phyloP scores from a whole-genome alignment of 345 rosid species.

The Jatropha curcas region DNA sequence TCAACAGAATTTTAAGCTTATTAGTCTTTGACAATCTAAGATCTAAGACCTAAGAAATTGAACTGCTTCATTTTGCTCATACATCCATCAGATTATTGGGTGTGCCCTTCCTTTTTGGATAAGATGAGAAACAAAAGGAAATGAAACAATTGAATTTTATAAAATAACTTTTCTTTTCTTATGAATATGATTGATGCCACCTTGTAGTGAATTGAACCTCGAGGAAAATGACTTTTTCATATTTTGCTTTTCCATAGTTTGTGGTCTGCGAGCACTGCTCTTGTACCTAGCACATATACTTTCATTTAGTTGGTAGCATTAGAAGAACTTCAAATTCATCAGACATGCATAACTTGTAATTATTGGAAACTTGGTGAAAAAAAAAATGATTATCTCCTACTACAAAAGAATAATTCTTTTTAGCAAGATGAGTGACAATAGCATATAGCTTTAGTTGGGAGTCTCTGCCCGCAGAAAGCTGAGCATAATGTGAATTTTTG shows the following conservation, averaged over 20 bases:
- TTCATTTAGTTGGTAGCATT: background rate
- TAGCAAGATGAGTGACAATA: too few relatives aligned
- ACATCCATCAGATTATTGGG: background rate
- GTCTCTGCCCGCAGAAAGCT: background rate
- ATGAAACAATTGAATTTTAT: background rate
- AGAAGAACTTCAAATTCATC: background rate
- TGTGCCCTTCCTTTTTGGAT: too few relatives aligned
- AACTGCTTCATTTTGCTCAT: background rate
- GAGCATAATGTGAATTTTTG: background rate
- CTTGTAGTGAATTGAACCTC: background rate
- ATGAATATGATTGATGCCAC: background rate
- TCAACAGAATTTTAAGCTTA: slow-evolving; percentile 4
- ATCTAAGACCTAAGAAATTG: slow-evolving; percentile 1
- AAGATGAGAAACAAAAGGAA: background rate
- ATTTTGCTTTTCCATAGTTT: background rate
- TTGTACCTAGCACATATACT: background rate
- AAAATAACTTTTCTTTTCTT: background rate
- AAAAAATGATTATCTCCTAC: background rate
- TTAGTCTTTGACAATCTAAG: background rate
- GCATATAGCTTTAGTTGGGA: background rate
- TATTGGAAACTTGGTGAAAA: background rate
- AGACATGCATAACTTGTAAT: background rate
- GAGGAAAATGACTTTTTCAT: background rate
- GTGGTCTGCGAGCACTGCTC: background rate
- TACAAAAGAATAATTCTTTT: background rate